A percentile compares a stretch with the other conserved stretches of the same genome.
Evolutionary conservation across 2,329 filamentous ascomycete genomes (phyloP).

Genomic region (Rhynchosporium graminicola): DNA sequence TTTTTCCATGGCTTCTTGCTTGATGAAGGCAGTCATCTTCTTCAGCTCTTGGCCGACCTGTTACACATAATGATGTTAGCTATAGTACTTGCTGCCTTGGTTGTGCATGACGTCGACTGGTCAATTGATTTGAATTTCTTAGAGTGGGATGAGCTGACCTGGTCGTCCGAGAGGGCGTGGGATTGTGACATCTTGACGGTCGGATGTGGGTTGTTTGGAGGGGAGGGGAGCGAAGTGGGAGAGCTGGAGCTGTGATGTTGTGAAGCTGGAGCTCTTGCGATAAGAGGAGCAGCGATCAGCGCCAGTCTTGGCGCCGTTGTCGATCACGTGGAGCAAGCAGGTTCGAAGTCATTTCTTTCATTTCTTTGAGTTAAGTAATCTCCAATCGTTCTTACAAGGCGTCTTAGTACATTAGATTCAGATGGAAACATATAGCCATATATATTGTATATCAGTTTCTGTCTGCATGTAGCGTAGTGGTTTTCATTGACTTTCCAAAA

Average conservation of each 20-base stretch:
- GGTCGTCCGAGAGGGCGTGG: slow-evolving; percentile 96
- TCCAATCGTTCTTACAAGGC: no score
- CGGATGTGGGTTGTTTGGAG: slow-evolving; percentile 22
- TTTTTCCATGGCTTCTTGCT: slow-evolving; percentile 96
- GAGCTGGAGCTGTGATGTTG: slow-evolving; percentile 28
- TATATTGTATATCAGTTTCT: no score
- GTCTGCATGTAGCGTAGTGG: no score
- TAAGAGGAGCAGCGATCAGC: slow-evolving; percentile 32
- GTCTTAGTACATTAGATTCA: no score
- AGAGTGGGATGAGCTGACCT: slow-evolving; percentile 57
- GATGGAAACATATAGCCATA: no score
- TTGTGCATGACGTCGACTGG: background rate
- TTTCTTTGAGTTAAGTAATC: no score
- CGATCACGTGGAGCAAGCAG: slow-evolving; percentile 25
- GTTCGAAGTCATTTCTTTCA: no score
- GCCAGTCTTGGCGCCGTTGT: slow-evolving; percentile 18
- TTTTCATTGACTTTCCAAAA: no score
- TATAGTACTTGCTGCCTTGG: slow-evolving; percentile 18
- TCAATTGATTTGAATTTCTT: background rate
- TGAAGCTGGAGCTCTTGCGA: slow-evolving; percentile 32
- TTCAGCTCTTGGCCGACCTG: slow-evolving; percentile 97
- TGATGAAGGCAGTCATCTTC: slow-evolving; percentile 99
- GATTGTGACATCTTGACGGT: slow-evolving; percentile 78
- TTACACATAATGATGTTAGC: slow-evolving; percentile 26
- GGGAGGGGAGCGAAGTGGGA: slow-evolving; percentile 18